Evolutionary conservation across 2,329 filamentous ascomycete genomes (phyloP), one percentile per base, ranked within the genome.

Genomic region (Aspergillus sojae): DNA sequence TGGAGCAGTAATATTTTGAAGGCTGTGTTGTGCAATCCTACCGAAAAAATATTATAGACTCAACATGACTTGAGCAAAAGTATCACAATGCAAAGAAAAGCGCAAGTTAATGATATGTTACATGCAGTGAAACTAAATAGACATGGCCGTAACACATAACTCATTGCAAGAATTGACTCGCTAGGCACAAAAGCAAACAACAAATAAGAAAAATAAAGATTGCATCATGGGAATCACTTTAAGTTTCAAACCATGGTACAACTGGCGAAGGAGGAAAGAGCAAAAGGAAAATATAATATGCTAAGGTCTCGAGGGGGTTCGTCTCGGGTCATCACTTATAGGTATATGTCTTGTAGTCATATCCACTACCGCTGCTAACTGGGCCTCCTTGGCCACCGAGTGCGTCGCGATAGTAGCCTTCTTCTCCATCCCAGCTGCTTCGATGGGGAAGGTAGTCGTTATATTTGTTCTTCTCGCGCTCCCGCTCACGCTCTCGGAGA

Each of bases 371-470:
- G 9, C 65, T 68, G 48, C 62, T 61, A 46, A 72, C 68, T 34
- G 68, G 68, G 30, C 70, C 70, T 62, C 67, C 74, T 41, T 75
- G 72, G 39, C 74, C 71, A 59, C 72, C 73, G 34, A 73, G 65
- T 55, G 73, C 57, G 6, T 75, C 74, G 30, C 77, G 74, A 61
- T 80, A 79, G 69, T 78, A 79, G n/a, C 79, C 77, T 28, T 80
- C 78, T 21, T 76, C 77, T 48, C 62, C 70, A 30, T 65, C 69
- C 62, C 77, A 77, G 53, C 67, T 73, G 39, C 69, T 67, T 43
- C 72, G 70, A 19, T 68, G 63, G 16, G 67, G 58, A 6, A 60
- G 60, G 46, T 72, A 68, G 50, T 73, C 71, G 43, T 70, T 68
- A 57, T 75, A 71, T 36, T 69, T 70, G 50, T 57, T 67, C 48